Percentiles rank a stretch among this genome's conserved stretches.
phyloP scores from a whole-genome alignment of 176 grass and related monocot species.

The Hyparrhenia diplandra region DNA sequence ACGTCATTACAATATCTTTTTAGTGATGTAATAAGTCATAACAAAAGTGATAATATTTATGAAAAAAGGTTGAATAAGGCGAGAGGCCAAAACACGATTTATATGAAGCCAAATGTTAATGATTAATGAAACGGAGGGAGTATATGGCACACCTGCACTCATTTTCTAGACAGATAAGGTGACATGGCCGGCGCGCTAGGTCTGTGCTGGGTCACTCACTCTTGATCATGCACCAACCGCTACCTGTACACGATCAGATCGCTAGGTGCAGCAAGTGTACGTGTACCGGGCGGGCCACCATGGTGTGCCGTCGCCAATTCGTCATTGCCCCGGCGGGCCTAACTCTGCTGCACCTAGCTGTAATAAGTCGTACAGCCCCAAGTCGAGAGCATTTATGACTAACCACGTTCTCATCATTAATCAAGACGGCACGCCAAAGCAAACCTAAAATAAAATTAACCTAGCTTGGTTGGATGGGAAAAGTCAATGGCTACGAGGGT shows the following conservation, averaged over 20 bases:
- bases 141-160: not conserved
- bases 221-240: constrained; percentile 1
- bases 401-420: not conserved
- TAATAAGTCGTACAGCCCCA: too few relatives aligned
- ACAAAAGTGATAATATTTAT: too few relatives aligned
- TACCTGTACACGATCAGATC: not conserved
- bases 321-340: constrained; percentile 13
- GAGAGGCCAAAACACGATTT: too few relatives aligned
- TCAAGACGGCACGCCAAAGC: constrained; percentile 15
- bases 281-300: not conserved
- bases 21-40: too few relatives aligned
- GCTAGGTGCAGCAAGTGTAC: not conserved
- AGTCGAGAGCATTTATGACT: not conserved
- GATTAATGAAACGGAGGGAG: too few relatives aligned
- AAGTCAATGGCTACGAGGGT: not conserved
- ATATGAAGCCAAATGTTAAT: too few relatives aligned
- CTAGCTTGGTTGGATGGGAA: not conserved
- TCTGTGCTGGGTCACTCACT: not conserved
- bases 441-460: not conserved
- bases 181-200: not conserved
- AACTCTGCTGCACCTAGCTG: constrained; percentile 7
- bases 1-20: too few relatives aligned
- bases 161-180: constrained; percentile 27
- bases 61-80: too few relatives aligned
- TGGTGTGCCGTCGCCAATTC: not conserved